phyloP scores from a whole-genome alignment of 805 yeast species.

The Sungouiozyma intestinalis region DNA sequence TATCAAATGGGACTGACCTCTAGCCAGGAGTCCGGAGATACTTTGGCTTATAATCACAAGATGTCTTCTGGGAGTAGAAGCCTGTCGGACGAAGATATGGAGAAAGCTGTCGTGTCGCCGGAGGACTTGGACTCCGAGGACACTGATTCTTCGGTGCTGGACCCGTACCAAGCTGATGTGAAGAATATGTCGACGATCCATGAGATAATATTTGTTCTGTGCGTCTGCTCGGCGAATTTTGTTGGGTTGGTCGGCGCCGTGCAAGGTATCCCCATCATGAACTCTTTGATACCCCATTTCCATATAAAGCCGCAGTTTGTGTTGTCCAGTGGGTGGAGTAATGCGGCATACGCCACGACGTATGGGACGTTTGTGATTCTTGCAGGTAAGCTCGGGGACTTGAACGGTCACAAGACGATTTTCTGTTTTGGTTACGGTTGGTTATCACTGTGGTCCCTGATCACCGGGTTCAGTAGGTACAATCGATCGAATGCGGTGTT shows the following conservation, averaged over 20 bases:
- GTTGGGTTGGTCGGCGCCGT: constrained; percentile 6
- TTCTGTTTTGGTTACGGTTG: constrained; percentile 47
- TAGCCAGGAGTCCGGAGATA: neutral
- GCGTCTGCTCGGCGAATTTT: constrained; percentile 6
- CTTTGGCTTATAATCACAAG: neutral
- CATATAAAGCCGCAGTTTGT: constrained; percentile 1
- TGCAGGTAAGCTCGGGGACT: constrained; percentile 62
- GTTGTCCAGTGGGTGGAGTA: constrained; percentile 9
- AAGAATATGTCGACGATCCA: constrained; percentile 1
- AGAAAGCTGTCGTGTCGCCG: neutral
- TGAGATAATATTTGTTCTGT: constrained; percentile 5
- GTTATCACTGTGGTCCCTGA: constrained; percentile 46
- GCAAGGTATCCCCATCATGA: constrained; percentile 9
- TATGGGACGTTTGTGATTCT: constrained; percentile 56
- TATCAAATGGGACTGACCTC: neutral
- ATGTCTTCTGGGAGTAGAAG: neutral
- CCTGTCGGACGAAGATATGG: neutral
- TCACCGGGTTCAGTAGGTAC: constrained; percentile 42
- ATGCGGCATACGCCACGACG: constrained; percentile 9
- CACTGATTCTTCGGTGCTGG: neutral
- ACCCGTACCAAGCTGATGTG: neutral
- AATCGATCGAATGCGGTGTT: constrained; percentile 11
- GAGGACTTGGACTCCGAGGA: neutral
- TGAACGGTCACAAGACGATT: constrained; percentile 48
- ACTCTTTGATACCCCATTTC: constrained; percentile 3